phyloP scores from a whole-genome alignment of 306 rosid genomes.

The Prunus mongolica region DNA sequence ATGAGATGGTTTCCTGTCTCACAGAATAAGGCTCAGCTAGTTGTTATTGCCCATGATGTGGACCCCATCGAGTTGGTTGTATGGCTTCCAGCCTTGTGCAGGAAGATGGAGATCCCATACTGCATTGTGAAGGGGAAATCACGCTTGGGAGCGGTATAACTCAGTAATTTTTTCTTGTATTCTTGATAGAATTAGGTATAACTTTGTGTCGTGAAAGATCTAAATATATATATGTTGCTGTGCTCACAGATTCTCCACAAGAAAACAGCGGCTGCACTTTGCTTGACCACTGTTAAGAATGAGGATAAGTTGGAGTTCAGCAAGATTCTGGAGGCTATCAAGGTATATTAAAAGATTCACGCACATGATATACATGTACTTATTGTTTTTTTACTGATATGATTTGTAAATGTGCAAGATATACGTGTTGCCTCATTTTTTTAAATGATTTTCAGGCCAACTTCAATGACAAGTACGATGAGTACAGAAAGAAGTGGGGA shows the following conservation, averaged over 20 bases:
- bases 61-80: constrained; percentile 80
- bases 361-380: neutral
- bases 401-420: too few relatives aligned
- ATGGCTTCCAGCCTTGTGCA: constrained; percentile 81
- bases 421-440: neutral
- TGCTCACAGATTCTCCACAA: constrained; percentile 58
- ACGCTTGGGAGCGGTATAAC: constrained; percentile 59
- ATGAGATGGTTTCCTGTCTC: neutral
- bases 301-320: constrained; percentile 80
- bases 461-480: constrained; percentile 71
- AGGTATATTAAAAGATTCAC: constrained; percentile 30
- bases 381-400: too few relatives aligned
- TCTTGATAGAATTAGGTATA: too few relatives aligned
- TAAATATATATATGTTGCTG: neutral
- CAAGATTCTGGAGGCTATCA: constrained; percentile 66
- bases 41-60: constrained; percentile 81
- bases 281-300: constrained; percentile 79
- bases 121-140: constrained; percentile 87
- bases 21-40: constrained; percentile 75
- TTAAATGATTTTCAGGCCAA: constrained; percentile 45
- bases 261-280: constrained; percentile 68
- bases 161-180: neutral
- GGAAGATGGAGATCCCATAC: constrained; percentile 81
- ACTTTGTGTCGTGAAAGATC: neutral
- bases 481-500: constrained; percentile 80